These are phyloP conservation scores for Lecanicillium sp. DNA, from an alignment of 2,329 filamentous ascomycete genomes.

Conservation along the genomic window DNA sequence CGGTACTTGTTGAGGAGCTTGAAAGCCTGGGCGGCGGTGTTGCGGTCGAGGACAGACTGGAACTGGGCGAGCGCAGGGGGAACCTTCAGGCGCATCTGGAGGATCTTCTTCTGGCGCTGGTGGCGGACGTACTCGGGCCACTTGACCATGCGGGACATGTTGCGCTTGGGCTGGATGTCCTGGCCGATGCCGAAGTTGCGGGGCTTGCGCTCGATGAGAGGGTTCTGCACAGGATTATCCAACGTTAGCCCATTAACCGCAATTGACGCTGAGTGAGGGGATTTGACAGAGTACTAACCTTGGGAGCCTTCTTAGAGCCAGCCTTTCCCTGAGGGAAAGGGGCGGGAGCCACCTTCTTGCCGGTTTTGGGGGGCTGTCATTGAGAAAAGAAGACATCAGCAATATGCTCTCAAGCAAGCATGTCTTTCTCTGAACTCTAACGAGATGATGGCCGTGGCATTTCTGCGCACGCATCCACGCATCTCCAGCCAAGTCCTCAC, in stretches of 20 bases:
- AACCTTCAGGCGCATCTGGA: constrained; percentile 97
- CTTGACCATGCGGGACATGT: constrained; percentile 97
- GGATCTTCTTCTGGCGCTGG: constrained; percentile 89
- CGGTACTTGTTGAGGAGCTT: constrained; percentile 99
- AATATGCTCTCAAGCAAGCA: constrained; percentile 60
- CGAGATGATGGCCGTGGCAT: constrained; percentile 56
- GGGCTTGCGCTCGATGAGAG: constrained; percentile 95
- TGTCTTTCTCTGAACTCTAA: constrained; percentile 88
- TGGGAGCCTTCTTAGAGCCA: constrained; percentile 85
- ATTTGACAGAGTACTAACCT: constrained; percentile 56
- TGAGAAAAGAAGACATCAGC: constrained; percentile 99
- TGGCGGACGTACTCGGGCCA: constrained; percentile 99
- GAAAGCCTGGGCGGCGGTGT: constrained; percentile 93
- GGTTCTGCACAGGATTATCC: constrained; percentile 65
- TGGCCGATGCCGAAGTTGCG: constrained; percentile 98
- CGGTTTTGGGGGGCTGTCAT: constrained; percentile 99
- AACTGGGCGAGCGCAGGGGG: constrained; percentile 96
- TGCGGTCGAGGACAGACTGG: constrained; percentile 92
- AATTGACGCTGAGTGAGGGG: too few relatives aligned
- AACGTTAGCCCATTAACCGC: too few relatives aligned
- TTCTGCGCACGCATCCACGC: constrained; percentile 34
- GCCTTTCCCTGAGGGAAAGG: constrained; percentile 95
- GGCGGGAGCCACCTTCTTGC: constrained; percentile 97
- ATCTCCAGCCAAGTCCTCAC: constrained; percentile 63
- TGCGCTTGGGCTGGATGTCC: constrained; percentile 94